Conservation (phyloP, 2,329 filamentous ascomycete species). For the Cordyceps farinosa region DNA sequence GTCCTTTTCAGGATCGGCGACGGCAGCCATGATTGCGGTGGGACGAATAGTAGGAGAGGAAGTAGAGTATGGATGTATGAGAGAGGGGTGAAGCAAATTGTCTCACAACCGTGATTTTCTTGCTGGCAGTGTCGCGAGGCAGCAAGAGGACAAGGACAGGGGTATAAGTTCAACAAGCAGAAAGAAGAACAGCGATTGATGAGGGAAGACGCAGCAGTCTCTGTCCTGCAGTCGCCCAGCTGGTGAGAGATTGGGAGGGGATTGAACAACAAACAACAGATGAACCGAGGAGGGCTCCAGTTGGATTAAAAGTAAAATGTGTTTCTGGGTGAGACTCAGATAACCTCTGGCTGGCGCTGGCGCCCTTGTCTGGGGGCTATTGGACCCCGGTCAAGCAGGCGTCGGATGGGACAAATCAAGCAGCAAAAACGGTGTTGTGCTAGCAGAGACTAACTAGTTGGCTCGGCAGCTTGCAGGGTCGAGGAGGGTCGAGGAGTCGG, state of each 20-base stretch:
- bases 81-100: not conserved
- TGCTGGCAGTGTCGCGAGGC: not conserved
- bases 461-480: not conserved
- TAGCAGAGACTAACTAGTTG: not conserved
- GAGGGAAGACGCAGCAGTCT: not conserved
- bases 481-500: not conserved
- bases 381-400: not conserved
- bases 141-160: not conserved
- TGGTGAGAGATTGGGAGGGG: not conserved
- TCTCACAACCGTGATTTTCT: not conserved
- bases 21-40: slow-evolving; percentile 24
- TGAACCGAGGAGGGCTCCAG: not conserved
- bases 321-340: slow-evolving; percentile 1
- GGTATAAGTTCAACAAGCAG: not conserved
- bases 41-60: not conserved
- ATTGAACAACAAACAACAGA: not conserved
- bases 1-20: slow-evolving; percentile 2
- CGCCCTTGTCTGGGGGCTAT: not conserved
- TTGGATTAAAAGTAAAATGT: not conserved
- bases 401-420: not conserved
- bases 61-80: not conserved
- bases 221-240: not conserved
- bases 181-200: not conserved
- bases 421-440: not conserved
- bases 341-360: not conserved